Evolutionary conservation across 2,329 filamentous ascomycete species (phyloP).

Genomic region (Didymella arachidicola): DNA sequence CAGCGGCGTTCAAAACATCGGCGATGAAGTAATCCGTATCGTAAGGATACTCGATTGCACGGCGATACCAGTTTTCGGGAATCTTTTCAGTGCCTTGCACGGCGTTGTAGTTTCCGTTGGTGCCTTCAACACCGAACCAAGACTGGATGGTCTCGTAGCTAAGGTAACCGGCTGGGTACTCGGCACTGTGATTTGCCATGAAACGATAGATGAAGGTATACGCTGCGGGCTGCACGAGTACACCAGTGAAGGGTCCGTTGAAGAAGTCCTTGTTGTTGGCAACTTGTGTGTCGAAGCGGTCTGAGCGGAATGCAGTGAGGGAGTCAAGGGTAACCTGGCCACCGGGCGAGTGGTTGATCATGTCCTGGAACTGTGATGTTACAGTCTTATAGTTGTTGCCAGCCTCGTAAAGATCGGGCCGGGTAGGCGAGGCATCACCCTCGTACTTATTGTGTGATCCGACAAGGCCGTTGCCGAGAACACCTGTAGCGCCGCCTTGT

Average conservation of each 20-base stretch:
- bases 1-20: slow-evolving; percentile 28
- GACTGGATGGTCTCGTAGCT: slow-evolving; percentile 31
- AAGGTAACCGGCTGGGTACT: slow-evolving; percentile 26
- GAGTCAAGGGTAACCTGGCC: slow-evolving; percentile 33
- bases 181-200: slow-evolving; percentile 37
- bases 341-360: slow-evolving; percentile 33
- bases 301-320: slow-evolving; percentile 29
- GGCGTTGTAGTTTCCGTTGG: slow-evolving; percentile 26
- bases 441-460: slow-evolving; percentile 40
- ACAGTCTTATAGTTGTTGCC: slow-evolving; percentile 37
- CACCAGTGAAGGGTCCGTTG: slow-evolving; percentile 33
- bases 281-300: slow-evolving; percentile 32
- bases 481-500: slow-evolving; percentile 29
- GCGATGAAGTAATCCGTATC: slow-evolving; percentile 32
- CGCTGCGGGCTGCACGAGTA: slow-evolving; percentile 37
- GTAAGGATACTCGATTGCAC: slow-evolving; percentile 34
- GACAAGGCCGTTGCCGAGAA: slow-evolving; percentile 29
- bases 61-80: slow-evolving; percentile 35
- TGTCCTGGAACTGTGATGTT: slow-evolving; percentile 30
- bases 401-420: slow-evolving; percentile 32
- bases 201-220: slow-evolving; percentile 40
- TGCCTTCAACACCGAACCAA: slow-evolving; percentile 34
- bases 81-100: slow-evolving; percentile 31
- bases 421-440: slow-evolving; percentile 33
- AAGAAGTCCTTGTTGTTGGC: slow-evolving; percentile 33